Conservation (phyloP, 345 rosid genomes). For the Salix koriyanagi region DNA sequence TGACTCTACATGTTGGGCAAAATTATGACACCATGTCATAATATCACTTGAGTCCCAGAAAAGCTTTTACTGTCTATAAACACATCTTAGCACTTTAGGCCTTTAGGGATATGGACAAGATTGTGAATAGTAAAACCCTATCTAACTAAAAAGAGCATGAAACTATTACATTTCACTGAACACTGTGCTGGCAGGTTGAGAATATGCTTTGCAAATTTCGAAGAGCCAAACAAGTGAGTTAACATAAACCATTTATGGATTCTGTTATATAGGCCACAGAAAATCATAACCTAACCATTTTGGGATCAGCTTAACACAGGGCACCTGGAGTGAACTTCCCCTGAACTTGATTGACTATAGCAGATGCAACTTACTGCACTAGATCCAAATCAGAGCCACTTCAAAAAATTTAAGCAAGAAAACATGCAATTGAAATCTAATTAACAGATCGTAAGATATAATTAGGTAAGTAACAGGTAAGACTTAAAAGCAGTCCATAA, state of each 20-base stretch:
- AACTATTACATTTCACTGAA: background rate
- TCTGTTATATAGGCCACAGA: background rate
- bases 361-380: background rate
- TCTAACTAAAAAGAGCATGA: no score
- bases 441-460: background rate
- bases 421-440: background rate
- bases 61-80: background rate
- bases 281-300: background rate
- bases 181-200: background rate
- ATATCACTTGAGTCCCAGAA: background rate
- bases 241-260: background rate
- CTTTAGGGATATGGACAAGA: no score
- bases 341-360: background rate
- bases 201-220: background rate
- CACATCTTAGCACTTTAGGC: background rate
- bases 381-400: background rate
- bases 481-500: no score
- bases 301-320: background rate
- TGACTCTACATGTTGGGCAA: background rate
- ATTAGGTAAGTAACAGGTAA: no score
- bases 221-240: background rate
- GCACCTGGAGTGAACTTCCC: background rate
- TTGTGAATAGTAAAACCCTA: no score
- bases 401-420: background rate
- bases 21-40: background rate